A percentile compares a stretch with the other conserved stretches of the same genome.
Evolutionary conservation across 2,329 filamentous ascomycete species (phyloP).

Genomic region (Dactylellina haptotyla): DNA sequence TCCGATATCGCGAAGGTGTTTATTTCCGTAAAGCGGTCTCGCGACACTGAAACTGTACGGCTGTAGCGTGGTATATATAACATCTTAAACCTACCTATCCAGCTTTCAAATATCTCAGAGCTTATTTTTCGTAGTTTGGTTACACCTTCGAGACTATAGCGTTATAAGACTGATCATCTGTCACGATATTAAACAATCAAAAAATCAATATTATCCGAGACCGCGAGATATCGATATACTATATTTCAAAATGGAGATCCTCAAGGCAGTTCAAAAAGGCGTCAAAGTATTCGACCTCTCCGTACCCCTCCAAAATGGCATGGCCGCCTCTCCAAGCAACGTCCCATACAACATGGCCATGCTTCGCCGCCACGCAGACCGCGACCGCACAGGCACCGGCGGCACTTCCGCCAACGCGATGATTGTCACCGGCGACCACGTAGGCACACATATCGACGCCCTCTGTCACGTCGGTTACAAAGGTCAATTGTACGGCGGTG

Average conservation of each 20-base stretch:
- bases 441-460: conserved; percentile 34
- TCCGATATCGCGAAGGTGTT: conserved; percentile 12
- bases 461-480: conserved; percentile 32
- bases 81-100: too few species aligned
- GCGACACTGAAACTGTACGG: too few species aligned
- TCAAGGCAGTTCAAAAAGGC: conserved; percentile 37
- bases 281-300: conserved; percentile 51
- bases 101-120: too few species aligned
- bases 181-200: background rate
- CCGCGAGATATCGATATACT: background rate
- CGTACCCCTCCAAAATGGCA: conserved; percentile 53
- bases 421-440: conserved; percentile 41
- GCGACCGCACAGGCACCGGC: conserved; percentile 19
- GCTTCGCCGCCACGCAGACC: conserved; percentile 20
- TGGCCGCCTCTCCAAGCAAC: conserved; percentile 47
- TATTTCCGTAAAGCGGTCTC: background rate
- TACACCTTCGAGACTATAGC: background rate
- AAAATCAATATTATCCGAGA: background rate
- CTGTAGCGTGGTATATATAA: too few species aligned
- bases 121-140: background rate
- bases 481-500: conserved; percentile 26
- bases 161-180: background rate
- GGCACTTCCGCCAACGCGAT: conserved; percentile 37
- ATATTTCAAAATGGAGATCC: conserved; percentile 24
- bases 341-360: conserved; percentile 47